These are phyloP conservation scores for Candida hungchunana DNA, from an alignment of 805 yeast species.

Conservation along the genomic window DNA sequence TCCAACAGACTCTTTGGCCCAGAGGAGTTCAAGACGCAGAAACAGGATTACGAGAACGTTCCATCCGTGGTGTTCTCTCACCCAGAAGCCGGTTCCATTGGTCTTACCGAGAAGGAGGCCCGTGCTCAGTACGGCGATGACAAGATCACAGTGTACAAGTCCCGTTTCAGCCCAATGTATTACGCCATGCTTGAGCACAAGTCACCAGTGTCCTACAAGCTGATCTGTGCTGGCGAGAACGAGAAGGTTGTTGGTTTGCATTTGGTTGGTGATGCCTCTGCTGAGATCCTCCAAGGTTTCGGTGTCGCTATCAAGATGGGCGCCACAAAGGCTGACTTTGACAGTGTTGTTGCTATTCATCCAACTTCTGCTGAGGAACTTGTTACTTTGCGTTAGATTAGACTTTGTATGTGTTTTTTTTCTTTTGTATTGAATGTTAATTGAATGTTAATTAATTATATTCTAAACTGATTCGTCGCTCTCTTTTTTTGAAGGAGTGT, in stretches of 20 bases:
- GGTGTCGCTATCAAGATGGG: slow-evolving; percentile 99
- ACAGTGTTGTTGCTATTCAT: slow-evolving; percentile 94
- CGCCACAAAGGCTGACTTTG: slow-evolving; percentile 95
- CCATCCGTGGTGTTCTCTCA: slow-evolving; percentile 98
- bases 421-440: neutral
- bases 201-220: slow-evolving; percentile 82
- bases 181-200: slow-evolving; percentile 79
- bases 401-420: neutral
- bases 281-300: slow-evolving; percentile 96
- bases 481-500: too few species aligned
- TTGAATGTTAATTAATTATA: too few species aligned
- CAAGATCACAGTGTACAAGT: slow-evolving; percentile 73
- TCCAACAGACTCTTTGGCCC: slow-evolving; percentile 91
- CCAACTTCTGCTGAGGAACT: slow-evolving; percentile 98
- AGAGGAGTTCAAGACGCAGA: slow-evolving; percentile 59
- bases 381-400: slow-evolving; percentile 53
- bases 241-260: slow-evolving; percentile 97
- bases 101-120: slow-evolving; percentile 79
- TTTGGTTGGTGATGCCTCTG: slow-evolving; percentile 82
- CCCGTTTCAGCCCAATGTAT: slow-evolving; percentile 88
- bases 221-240: slow-evolving; percentile 70
- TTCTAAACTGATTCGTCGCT: too few species aligned
- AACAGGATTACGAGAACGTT: slow-evolving; percentile 79
- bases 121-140: slow-evolving; percentile 72
- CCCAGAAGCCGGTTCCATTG: slow-evolving; percentile 96